phyloP scores from a whole-genome alignment of 2,329 filamentous ascomycete genomes.

The Drechslerella coelobrocha region DNA sequence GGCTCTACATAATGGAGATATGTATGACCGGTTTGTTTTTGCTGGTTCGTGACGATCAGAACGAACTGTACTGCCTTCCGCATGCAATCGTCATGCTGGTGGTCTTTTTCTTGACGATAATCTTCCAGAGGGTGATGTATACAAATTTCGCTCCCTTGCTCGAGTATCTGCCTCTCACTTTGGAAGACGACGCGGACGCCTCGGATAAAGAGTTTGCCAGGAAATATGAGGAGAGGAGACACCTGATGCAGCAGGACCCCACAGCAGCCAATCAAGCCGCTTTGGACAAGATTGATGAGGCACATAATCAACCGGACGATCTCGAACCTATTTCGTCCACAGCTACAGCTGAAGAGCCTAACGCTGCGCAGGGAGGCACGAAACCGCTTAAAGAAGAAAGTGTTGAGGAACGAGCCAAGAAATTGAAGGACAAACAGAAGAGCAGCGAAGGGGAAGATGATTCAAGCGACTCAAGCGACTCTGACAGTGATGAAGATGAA shows the following conservation, averaged over 20 bases:
- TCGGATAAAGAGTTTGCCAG: constrained; percentile 87
- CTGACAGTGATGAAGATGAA: constrained; percentile 21
- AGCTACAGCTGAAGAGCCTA: constrained; percentile 58
- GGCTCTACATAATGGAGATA: constrained; percentile 75
- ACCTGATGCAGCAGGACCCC: constrained; percentile 61
- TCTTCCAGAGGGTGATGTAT: constrained; percentile 84
- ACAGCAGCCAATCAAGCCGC: constrained; percentile 63
- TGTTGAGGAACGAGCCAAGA: constrained; percentile 27
- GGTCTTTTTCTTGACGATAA: constrained; percentile 70
- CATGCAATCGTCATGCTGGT: constrained; percentile 89
- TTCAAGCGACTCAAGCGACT: constrained; percentile 27
- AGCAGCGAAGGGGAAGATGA: constrained; percentile 10
- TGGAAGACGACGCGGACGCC: constrained; percentile 93
- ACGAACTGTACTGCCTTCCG: constrained; percentile 67
- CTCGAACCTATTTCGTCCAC: constrained; percentile 58
- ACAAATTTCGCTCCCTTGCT: constrained; percentile 82
- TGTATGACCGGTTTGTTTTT: constrained; percentile 86
- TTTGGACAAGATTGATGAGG: constrained; percentile 60
- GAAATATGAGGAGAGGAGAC: constrained; percentile 74
- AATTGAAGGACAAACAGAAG: constrained; percentile 25
- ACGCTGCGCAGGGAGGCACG: constrained; percentile 45
- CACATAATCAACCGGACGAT: constrained; percentile 61
- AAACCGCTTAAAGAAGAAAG: constrained; percentile 33
- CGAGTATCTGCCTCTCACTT: constrained; percentile 87
- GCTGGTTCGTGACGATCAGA: constrained; percentile 43